A percentile compares a stretch with the other conserved stretches of the same genome.
These are phyloP conservation scores for Vitis vinifera DNA, from an alignment of 164 flowering plant genomes.

Conservation along the genomic window DNA sequence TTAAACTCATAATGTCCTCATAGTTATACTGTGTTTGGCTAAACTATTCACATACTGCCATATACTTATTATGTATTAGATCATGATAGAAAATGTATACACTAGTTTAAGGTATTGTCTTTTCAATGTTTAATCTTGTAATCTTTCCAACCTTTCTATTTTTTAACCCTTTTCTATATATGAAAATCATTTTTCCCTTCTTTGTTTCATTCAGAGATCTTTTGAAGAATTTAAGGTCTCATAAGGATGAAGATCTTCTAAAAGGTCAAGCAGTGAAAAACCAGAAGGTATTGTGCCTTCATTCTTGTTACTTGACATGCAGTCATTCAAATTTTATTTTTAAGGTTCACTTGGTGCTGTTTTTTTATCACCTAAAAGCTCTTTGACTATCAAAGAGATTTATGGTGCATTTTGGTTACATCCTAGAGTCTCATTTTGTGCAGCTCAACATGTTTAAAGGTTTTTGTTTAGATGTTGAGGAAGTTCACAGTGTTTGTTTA, in stretches of 20 bases:
- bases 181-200: not conserved
- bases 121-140: too few species aligned
- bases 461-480: too few species aligned
- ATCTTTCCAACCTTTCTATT: too few species aligned
- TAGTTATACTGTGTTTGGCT: too few species aligned
- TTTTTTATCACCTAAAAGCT: not conserved
- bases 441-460: too few species aligned
- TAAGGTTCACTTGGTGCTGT: not conserved
- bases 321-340: not conserved
- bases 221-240: constrained; percentile 57
- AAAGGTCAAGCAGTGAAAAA: constrained; percentile 94
- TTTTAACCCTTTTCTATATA: not conserved
- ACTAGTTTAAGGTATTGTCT: not conserved
- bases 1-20: too few species aligned
- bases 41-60: too few species aligned
- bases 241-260: constrained; percentile 76
- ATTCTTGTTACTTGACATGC: not conserved
- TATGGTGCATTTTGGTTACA: too few species aligned
- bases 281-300: constrained; percentile 60
- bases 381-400: too few species aligned
- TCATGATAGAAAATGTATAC: not conserved
- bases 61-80: not conserved
- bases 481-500: too few species aligned
- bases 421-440: too few species aligned
- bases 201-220: constrained; percentile 47